Conservation (phyloP, 2,329 filamentous ascomycete genomes). For the Huntiella abstrusa region DNA sequence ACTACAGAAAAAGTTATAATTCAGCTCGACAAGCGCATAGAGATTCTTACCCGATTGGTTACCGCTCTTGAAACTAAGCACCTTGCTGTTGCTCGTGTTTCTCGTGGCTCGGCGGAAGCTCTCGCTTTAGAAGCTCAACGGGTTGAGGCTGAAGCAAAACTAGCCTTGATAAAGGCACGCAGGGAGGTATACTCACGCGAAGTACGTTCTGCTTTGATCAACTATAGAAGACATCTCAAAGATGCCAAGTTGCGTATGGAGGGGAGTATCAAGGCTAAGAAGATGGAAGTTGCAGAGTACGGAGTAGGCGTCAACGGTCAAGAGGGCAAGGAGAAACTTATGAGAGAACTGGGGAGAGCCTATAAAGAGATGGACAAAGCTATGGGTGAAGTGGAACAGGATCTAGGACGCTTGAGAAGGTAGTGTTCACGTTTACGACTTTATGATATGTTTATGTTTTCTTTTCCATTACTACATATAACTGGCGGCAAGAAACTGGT, state of each 20-base stretch:
- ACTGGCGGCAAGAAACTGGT: slow-evolving; percentile 3
- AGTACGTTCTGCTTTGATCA: slow-evolving; percentile 23
- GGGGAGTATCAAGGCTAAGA: slow-evolving; percentile 24
- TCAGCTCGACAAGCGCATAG: slow-evolving; percentile 21
- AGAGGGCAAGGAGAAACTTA: slow-evolving; percentile 26
- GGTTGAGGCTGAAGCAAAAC: slow-evolving; percentile 21
- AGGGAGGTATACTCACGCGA: slow-evolving; percentile 28
- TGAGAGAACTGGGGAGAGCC: slow-evolving; percentile 34
- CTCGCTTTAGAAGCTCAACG: slow-evolving; percentile 25
- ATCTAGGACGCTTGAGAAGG: slow-evolving; percentile 22
- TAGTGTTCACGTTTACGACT: too few species aligned
- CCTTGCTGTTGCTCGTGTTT: slow-evolving; percentile 28
- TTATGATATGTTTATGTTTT: too few species aligned
- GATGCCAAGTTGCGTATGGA: slow-evolving; percentile 28
- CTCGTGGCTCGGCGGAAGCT: slow-evolving; percentile 31
- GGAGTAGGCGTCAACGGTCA: slow-evolving; percentile 23
- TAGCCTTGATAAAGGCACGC: slow-evolving; percentile 19
- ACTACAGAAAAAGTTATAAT: slow-evolving; percentile 15
- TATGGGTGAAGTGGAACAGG: slow-evolving; percentile 29
- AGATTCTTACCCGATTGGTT: slow-evolving; percentile 25
- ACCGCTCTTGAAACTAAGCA: slow-evolving; percentile 36
- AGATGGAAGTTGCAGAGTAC: slow-evolving; percentile 29
- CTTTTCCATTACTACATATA: neutral
- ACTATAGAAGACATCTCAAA: slow-evolving; percentile 29
- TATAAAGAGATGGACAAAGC: slow-evolving; percentile 31